Evolutionary conservation across 441 rosid genomes (phyloP).

Genomic region (Cnidoscolus chayamansa): DNA sequence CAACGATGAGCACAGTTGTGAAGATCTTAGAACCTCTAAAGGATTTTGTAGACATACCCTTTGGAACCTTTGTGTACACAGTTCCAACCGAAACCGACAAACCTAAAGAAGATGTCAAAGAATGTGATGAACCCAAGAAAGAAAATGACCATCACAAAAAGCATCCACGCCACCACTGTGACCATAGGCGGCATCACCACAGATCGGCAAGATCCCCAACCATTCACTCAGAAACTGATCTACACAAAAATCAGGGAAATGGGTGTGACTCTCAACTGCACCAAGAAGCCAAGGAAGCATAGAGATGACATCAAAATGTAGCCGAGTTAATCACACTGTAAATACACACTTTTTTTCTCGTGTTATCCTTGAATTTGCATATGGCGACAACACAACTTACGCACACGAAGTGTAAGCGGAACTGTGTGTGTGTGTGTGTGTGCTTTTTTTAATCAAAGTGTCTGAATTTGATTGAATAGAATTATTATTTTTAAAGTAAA

Average conservation of each 20-base stretch:
- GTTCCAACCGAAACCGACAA: constrained; percentile 35
- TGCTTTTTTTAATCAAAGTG: too few relatives aligned
- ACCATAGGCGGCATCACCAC: constrained; percentile 23
- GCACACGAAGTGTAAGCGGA: constrained; percentile 5
- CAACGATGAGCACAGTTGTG: constrained; percentile 61
- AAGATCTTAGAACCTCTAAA: constrained; percentile 51
- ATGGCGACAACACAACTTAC: neutral
- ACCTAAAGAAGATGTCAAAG: constrained; percentile 19
- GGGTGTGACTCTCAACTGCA: constrained; percentile 49
- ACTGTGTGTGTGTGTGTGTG: neutral
- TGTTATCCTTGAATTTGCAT: neutral
- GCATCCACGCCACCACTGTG: constrained; percentile 29
- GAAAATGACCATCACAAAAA: constrained; percentile 32
- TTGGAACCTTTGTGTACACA: constrained; percentile 46
- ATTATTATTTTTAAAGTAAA: too few relatives aligned
- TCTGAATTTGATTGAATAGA: too few relatives aligned
- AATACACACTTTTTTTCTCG: neutral
- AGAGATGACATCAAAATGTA: constrained; percentile 2
- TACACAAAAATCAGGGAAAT: constrained; percentile 28
- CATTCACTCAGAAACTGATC: constrained; percentile 29
- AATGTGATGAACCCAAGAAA: constrained; percentile 20
- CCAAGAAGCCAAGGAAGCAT: constrained; percentile 32
- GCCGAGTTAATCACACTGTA: constrained; percentile 1
- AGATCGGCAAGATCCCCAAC: constrained; percentile 38
- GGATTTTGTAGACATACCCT: constrained; percentile 44